Conservation (phyloP, 2,329 filamentous ascomycete genomes). For the Cephalotrichum gorgonifer region DNA sequence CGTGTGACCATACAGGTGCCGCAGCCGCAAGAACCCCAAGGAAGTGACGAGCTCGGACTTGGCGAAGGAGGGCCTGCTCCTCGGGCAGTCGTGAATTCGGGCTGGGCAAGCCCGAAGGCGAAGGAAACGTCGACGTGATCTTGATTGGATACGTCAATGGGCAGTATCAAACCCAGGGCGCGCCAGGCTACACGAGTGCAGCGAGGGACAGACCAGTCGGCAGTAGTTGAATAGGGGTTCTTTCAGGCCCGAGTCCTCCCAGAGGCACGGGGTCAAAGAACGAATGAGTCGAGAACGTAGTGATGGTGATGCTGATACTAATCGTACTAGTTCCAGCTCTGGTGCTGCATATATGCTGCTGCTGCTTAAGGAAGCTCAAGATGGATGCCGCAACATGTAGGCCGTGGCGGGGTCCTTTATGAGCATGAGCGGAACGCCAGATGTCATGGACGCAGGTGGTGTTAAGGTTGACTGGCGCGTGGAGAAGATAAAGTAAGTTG, state of each 20-base stretch:
- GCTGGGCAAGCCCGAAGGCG: neutral
- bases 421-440: neutral
- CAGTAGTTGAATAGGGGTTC: neutral
- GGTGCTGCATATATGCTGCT: neutral
- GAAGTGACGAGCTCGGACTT: neutral
- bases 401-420: neutral
- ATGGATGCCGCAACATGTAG: neutral
- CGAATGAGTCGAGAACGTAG: neutral
- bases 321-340: neutral
- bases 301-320: neutral
- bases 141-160: neutral
- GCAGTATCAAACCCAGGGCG: neutral
- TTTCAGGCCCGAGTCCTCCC: neutral
- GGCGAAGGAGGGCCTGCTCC: neutral
- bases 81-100: neutral
- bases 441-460: neutral
- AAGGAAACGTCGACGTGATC: neutral
- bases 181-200: neutral
- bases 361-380: no score
- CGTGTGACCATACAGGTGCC: neutral
- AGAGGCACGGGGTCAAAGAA: neutral
- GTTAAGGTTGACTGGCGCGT: neutral
- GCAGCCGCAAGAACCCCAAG: slow-evolving; percentile 1
- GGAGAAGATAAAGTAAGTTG: neutral
- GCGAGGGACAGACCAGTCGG: neutral